Base-by-base conservation (phyloP, 495 filamentous ascomycete genomes). In the Parachaetomium inaequale region DNA sequence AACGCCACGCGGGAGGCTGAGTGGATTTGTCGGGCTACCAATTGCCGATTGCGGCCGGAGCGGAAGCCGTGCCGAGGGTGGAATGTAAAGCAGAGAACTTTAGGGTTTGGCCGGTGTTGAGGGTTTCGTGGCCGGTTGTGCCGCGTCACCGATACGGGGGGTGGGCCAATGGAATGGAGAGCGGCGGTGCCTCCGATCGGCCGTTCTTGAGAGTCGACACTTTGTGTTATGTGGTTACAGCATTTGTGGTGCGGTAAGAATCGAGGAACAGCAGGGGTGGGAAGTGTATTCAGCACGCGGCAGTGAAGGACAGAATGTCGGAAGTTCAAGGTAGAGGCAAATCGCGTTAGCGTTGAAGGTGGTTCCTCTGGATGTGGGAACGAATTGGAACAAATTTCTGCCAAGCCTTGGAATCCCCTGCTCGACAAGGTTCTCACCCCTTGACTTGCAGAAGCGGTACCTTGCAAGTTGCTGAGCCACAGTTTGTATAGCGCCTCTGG, bases 1-100 rank as follows among this genome's bases (percentile, higher is more conserved):
- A 25, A 42, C 4, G 46, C 47, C 58, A 25, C 34, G 34, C 40
- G 43, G 29, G 63, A 55, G 42, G 34, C 46, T 34, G 28, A 34
- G 52, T 15, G 26, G 29, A n/a, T n/a, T n/a, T n/a, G n/a, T n/a
- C n/a, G n/a, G n/a, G n/a, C n/a, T n/a, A 15, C n/a, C 32, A 40
- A 25, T 31, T 15, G 31, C 40, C 31, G 58, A 50, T 52, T 31
- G 32, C 15, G 5, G 32, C 26, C 23, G 55, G 6, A 31, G 19
- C n/a, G 55, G 19, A 57, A 23, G 36, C 42, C 26, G 40, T 10
- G 43, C 12, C 15, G 28, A 45, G 43, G 19, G 46, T 23, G 19
- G 12, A 52, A 51, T 14, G 12, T 1, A 38, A 47, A 38, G 25
- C 19, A 12, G 11, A 36, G 19, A 59, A 28, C n/a, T n/a, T n/a